These are phyloP conservation scores for Eremothecium cymbalariae DNA, from an alignment of 1,139 yeast genomes.

Conservation along the genomic window DNA sequence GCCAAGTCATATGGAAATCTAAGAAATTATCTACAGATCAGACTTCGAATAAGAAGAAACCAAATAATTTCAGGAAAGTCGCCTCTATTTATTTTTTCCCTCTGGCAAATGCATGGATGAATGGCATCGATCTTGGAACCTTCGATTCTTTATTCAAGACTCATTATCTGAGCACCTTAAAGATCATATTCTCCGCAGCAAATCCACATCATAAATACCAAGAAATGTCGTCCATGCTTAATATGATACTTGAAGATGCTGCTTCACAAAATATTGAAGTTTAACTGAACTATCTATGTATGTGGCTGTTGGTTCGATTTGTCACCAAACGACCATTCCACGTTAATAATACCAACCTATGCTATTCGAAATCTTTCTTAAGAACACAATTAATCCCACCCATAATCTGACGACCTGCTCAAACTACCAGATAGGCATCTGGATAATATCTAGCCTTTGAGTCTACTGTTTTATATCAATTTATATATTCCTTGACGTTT, in stretches of 20 bases:
- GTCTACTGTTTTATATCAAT: too few relatives aligned
- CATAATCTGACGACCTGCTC: too few relatives aligned
- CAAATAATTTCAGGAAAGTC: slow-evolving; percentile 29
- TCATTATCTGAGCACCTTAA: slow-evolving; percentile 33
- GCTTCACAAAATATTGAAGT: slow-evolving; percentile 15
- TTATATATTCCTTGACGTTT: too few relatives aligned
- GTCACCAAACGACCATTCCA: too few relatives aligned
- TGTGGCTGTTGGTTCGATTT: neutral
- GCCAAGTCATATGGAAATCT: slow-evolving; percentile 29
- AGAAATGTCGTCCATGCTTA: slow-evolving; percentile 28
- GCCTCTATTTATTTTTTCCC: slow-evolving; percentile 34
- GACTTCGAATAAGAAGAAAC: slow-evolving; percentile 8
- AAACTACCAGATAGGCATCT: too few relatives aligned
- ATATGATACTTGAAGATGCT: slow-evolving; percentile 18
- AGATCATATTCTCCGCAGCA: slow-evolving; percentile 30
- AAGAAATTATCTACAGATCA: slow-evolving; percentile 23
- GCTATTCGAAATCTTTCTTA: too few relatives aligned
- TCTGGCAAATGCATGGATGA: slow-evolving; percentile 34
- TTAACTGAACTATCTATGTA: neutral
- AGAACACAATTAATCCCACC: too few relatives aligned
- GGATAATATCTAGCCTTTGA: too few relatives aligned
- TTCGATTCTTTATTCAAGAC: slow-evolving; percentile 32
- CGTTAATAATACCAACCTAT: too few relatives aligned
- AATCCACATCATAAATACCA: slow-evolving; percentile 33
- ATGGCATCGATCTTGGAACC: slow-evolving; percentile 34